Evolutionary conservation across 768 basidiomycete genomes (phyloP), one percentile per base, ranked within the genome.

Genomic region (Suillus placidus): DNA sequence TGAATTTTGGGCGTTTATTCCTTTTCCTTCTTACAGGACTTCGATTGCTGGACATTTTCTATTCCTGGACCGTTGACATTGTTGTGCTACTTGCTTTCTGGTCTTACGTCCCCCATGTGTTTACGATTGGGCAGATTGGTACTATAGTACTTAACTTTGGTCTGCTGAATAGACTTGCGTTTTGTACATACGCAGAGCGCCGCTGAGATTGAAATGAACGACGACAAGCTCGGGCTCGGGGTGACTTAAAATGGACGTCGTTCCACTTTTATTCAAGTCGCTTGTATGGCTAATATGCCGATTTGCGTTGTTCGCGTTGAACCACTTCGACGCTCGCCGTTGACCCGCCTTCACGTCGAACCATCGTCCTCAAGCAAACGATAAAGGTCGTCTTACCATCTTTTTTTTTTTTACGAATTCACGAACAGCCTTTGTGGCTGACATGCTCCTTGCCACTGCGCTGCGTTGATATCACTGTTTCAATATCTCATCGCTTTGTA

Each of bases 221-320:
- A 26, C 23, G 23, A 6, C 23, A 6, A 60, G 18, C 20, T 34
- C 54, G 38, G 16, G 30, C 45, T 65, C 60, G 64, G 62, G 32
- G 18, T 30, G 30, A 43, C 23, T 42, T 60, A 64, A 60, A 37
- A 35, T 30, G 40, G 58, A 62, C 18, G 60, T 65, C 60, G 64
- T 65, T 30, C 64, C 64, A 65, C 61, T 65, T 65, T 63, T 60
- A 43, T 32, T n/a, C 13, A 51, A 54, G 23, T 34, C 30, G 14
- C 10, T 30, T n/a, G 34, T n/a, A 54, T 16, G 9, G 16, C 7
- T 4, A 0, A 13, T 18, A 30, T 52, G 51, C 60, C 35, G 35
- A 35, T 23, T 34, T 38, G 9, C 35, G 23, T 13, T 61, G 34
- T 30, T 61, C 38, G 60, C 60, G 43, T 61, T 16, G 30, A 54